A percentile compares a stretch with the other conserved stretches of the same genome.
These are phyloP conservation scores for Leccinum imitatum DNA, from an alignment of 768 basidiomycete species.

Conservation along the genomic window DNA sequence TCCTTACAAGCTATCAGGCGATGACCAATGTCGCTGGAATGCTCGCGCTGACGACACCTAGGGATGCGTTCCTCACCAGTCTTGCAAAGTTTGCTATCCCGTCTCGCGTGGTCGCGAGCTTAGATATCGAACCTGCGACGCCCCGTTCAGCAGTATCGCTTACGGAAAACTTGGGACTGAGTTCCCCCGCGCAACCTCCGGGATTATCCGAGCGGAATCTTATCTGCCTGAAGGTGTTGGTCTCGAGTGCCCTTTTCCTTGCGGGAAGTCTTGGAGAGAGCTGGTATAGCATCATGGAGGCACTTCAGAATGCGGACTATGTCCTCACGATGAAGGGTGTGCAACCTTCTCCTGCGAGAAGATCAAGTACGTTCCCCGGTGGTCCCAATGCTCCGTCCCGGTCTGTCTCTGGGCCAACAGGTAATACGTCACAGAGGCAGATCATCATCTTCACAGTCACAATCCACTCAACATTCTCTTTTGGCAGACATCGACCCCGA, in stretches of 20 bases:
- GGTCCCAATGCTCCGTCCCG: slow-evolving; percentile 39
- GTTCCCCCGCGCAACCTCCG: slow-evolving; percentile 54
- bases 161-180: slow-evolving; percentile 68
- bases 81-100: slow-evolving; percentile 95
- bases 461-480: slow-evolving; percentile 52
- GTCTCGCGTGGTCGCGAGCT: slow-evolving; percentile 77
- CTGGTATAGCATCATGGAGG: slow-evolving; percentile 91
- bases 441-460: slow-evolving; percentile 14
- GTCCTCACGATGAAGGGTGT: slow-evolving; percentile 69
- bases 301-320: slow-evolving; percentile 93
- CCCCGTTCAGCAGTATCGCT: slow-evolving; percentile 58
- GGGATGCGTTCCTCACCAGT: slow-evolving; percentile 90
- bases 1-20: slow-evolving; percentile 76
- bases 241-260: slow-evolving; percentile 75
- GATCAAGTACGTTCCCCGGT: slow-evolving; percentile 34
- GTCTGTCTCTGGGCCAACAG: slow-evolving; percentile 35
- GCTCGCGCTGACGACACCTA: slow-evolving; percentile 80
- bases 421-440: slow-evolving; percentile 15
- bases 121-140: slow-evolving; percentile 58
- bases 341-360: slow-evolving; percentile 30
- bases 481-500: slow-evolving; percentile 75
- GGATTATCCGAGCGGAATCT: slow-evolving; percentile 87
- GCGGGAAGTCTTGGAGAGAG: slow-evolving; percentile 85
- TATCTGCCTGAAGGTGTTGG: slow-evolving; percentile 82
- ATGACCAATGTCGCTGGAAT: slow-evolving; percentile 88